A percentile compares a stretch with the other conserved stretches of the same genome.
phyloP scores from a whole-genome alignment of 257 asterid genomes.

The Gentiana macrophylla region DNA sequence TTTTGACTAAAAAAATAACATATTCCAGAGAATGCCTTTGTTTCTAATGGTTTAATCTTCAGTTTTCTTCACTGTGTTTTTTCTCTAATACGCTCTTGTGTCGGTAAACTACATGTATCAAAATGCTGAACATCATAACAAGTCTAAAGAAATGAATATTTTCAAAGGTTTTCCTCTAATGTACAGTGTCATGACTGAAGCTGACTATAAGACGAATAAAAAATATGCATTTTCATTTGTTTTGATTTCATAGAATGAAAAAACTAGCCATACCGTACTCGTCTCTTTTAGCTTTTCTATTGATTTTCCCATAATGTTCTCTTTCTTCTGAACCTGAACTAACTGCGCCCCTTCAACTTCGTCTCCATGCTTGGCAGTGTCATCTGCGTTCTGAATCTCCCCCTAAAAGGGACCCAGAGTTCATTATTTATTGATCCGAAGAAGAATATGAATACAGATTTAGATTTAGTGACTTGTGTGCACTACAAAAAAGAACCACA shows the following conservation, averaged over 20 bases:
- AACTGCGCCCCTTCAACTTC: slow-evolving; percentile 22
- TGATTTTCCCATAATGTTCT: slow-evolving; percentile 59
- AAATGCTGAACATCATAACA: too few relatives aligned
- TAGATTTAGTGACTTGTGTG: neutral
- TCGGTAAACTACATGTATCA: too few relatives aligned
- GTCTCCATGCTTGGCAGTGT: slow-evolving; percentile 22
- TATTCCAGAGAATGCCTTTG: too few relatives aligned
- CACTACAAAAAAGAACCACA: neutral
- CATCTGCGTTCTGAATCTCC: slow-evolving; percentile 44
- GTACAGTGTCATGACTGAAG: too few relatives aligned
- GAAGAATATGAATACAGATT: neutral
- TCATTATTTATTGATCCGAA: neutral
- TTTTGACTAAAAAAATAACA: too few relatives aligned
- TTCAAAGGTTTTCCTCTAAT: neutral
- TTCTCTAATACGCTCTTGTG: too few relatives aligned
- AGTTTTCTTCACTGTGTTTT: too few relatives aligned
- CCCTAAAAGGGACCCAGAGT: slow-evolving; percentile 32
- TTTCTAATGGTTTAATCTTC: too few relatives aligned
- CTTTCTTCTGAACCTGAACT: slow-evolving; percentile 59
- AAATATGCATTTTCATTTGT: too few relatives aligned
- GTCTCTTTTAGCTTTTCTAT: slow-evolving; percentile 86
- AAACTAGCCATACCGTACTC: slow-evolving; percentile 49
- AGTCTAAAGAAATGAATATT: too few relatives aligned
- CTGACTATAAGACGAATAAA: too few relatives aligned
- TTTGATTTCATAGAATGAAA: too few relatives aligned